Base-by-base conservation (phyloP, 2,329 filamentous ascomycete genomes). In the Aureobasidium uvarum region DNA sequence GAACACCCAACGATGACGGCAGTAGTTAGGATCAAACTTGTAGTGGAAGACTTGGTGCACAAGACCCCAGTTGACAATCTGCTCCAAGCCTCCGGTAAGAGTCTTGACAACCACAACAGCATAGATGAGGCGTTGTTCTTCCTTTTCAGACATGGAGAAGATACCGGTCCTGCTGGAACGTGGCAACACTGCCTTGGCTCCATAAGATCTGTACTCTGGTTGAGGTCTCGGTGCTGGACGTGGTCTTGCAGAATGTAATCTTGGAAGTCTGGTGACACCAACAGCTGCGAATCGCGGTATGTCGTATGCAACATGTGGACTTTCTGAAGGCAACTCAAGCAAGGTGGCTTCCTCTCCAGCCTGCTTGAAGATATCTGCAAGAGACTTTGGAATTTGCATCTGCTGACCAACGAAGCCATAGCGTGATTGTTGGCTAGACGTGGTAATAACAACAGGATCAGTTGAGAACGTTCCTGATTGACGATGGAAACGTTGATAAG, bases 381-480 rank as follows among this genome's bases (percentile, higher is more conserved):
- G 65, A 3, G 58, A 50, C 28, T 48, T 63, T 2, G 63, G 54
- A 56, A 65, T 56, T 18, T 65, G 62, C 45, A 59, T 58, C 36
- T 60, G 31, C 23, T 65, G 63, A 14, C 43, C 52, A 18, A 51
- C 38, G n/a, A 52, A 52, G 36, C 54, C 54, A 46, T 59, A 43
- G 16, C 43, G 25, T 33, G 54, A 51, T 6, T 36, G 36, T 25
- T 46, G 14, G 13, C 38, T 59, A 2, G 54, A 59, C 14, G 63
- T 52, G 23, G 54, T 59, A 10, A 63, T 56, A 16, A 66, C 45
- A 7, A 58, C 39, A 33, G 66, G 46, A 51, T 77, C 72, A 0
- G 80, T 82, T 2, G 77, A 78, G 69, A 82, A 82, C 0, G 81
- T 83, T 4, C 81, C 80, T 38, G 71, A 79, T 3, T 68, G 66